These are phyloP conservation scores for Alternaria burnsii DNA, from an alignment of 2,329 filamentous ascomycete genomes.

Conservation along the genomic window DNA sequence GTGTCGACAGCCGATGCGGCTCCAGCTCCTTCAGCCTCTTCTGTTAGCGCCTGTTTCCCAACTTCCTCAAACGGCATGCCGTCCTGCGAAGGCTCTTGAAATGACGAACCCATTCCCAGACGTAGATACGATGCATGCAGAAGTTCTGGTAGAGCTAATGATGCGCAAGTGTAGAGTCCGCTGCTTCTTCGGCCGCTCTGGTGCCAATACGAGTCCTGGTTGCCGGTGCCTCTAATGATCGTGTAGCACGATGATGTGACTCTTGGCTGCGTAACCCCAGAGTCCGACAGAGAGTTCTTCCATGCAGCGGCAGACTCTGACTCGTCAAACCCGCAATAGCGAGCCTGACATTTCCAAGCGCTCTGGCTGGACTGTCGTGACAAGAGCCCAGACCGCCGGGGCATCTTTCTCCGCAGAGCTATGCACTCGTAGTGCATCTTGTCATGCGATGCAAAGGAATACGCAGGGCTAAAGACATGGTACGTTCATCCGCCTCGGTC, in stretches of 20 bases:
- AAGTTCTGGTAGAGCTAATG: conserved; percentile 61
- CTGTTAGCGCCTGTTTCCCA: conserved; percentile 60
- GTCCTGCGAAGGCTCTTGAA: conserved; percentile 45
- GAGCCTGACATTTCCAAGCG: conserved; percentile 76
- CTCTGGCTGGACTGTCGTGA: conserved; percentile 73
- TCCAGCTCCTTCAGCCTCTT: conserved; percentile 59
- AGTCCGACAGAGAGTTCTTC: conserved; percentile 82
- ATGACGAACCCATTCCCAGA: conserved; percentile 55
- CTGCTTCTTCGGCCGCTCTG: conserved; percentile 74
- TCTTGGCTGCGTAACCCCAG: conserved; percentile 78
- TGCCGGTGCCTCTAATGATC: conserved; percentile 69
- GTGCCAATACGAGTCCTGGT: conserved; percentile 75
- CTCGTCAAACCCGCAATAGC: conserved; percentile 86
- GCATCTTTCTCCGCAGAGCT: conserved; percentile 71
- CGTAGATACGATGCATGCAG: conserved; percentile 64
- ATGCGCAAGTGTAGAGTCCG: conserved; percentile 67
- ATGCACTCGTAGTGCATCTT: conserved; percentile 74
- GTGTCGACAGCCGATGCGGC: conserved; percentile 26
- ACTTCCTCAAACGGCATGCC: conserved; percentile 61
- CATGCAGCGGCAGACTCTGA: conserved; percentile 83
- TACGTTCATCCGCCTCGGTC: conserved; percentile 59
- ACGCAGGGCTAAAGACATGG: conserved; percentile 30
- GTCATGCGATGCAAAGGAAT: conserved; percentile 64
- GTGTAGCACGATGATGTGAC: conserved; percentile 79
- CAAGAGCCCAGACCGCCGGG: conserved; percentile 74